Evolutionary conservation across 2,329 filamentous ascomycete species (phyloP).

Genomic region (Torrubiellomyces zombiae): DNA sequence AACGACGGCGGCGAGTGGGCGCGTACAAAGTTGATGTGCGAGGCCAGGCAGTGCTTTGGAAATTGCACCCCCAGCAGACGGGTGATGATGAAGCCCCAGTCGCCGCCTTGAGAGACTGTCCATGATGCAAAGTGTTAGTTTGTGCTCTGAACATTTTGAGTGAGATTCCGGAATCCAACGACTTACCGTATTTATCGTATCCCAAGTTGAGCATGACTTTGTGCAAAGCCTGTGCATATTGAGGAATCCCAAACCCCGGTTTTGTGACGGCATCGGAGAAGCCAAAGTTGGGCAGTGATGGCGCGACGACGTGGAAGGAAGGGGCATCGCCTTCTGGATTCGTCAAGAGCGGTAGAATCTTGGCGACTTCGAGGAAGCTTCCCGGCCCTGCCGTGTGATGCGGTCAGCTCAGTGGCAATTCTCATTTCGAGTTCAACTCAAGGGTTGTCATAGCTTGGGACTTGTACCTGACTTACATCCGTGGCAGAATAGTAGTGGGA

Average conservation of each 20-base stretch:
- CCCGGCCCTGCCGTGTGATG: conserved; percentile 37
- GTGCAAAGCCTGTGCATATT: conserved; percentile 39
- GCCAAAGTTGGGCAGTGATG: conserved; percentile 38
- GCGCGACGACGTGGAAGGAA: conserved; percentile 40
- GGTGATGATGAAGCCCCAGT: conserved; percentile 54
- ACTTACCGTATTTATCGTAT: conserved; percentile 22
- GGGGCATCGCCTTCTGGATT: conserved; percentile 21
- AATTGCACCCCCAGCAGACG: conserved; percentile 43
- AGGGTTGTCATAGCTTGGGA: not conserved
- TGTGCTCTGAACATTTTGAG: too few relatives aligned
- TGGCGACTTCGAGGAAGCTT: conserved; percentile 48
- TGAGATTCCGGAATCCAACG: conserved; percentile 9
- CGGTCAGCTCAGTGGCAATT: conserved; percentile 25
- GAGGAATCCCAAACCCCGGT: conserved; percentile 14
- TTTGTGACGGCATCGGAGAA: conserved; percentile 15
- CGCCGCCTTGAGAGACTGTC: conserved; percentile 43
- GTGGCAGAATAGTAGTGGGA: conserved; percentile 42
- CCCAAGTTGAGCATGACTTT: conserved; percentile 53
- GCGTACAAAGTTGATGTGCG: conserved; percentile 39
- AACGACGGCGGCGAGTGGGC: conserved; percentile 32
- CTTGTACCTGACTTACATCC: conserved; percentile 6
- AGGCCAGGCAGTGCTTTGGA: conserved; percentile 31
- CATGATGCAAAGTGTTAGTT: too few relatives aligned
- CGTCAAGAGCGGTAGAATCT: conserved; percentile 35
- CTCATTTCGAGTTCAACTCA: too few relatives aligned